Percentiles rank a stretch among this genome's conserved stretches.
phyloP scores from a whole-genome alignment of 2,329 filamentous ascomycete species.

The Myriosclerotinia curreyana region DNA sequence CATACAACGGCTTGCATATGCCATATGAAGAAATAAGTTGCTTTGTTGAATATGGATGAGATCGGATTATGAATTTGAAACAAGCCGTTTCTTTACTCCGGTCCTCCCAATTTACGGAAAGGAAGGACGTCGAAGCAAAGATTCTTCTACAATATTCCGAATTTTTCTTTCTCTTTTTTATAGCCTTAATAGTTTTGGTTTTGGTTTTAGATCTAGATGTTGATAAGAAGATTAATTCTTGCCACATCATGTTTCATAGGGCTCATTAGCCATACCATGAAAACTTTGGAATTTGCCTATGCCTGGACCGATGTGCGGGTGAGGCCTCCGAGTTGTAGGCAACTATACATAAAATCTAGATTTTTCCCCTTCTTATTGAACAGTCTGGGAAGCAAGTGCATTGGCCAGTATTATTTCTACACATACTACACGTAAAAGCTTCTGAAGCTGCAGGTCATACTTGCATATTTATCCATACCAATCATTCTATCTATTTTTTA shows the following conservation, averaged over 20 bases:
- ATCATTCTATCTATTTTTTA: not conserved
- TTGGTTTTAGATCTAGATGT: not conserved
- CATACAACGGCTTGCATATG: not conserved
- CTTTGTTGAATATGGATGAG: not conserved
- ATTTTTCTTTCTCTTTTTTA: not conserved
- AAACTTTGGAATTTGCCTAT: not conserved
- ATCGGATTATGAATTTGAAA: not conserved
- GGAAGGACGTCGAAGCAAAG: not conserved
- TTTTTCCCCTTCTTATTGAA: not conserved
- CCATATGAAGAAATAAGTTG: not conserved
- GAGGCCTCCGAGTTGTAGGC: not conserved
- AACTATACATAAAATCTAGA: conserved; percentile 16
- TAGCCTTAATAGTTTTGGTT: not conserved
- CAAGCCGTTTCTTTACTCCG: not conserved
- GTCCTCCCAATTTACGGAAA: not conserved
- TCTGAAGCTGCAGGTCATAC: not conserved
- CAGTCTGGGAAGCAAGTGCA: not conserved
- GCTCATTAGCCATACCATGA: not conserved
- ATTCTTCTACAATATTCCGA: not conserved
- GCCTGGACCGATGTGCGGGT: not conserved
- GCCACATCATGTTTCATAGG: conserved; percentile 9
- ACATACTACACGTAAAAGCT: not conserved
- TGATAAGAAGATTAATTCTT: not conserved
- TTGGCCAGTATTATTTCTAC: conserved; percentile 6
- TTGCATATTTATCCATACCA: conserved; percentile 3